Conservation (phyloP, 768 basidiomycete species). For the Candolleomyces aberdarensis region DNA sequence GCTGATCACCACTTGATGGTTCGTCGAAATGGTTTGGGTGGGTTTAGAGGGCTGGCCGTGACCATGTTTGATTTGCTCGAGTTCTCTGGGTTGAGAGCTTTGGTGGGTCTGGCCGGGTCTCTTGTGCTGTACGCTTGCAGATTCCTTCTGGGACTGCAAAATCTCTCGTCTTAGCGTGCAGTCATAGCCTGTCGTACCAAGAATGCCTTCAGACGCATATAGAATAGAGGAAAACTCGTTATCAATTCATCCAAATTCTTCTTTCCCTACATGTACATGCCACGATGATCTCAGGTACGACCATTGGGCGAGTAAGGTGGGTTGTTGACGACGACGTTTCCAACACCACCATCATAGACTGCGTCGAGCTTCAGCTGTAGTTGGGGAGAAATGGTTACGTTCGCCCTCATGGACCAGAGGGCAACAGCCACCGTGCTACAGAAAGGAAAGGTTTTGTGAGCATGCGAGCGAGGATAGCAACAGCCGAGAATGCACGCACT, state of each 20-base stretch:
- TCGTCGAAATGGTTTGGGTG: conserved; percentile 16
- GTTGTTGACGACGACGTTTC: conserved; percentile 51
- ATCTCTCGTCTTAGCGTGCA: too few species aligned
- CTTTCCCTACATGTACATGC: too few species aligned
- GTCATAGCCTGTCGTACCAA: too few species aligned
- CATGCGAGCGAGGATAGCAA: neutral
- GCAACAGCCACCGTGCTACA: conserved; percentile 58
- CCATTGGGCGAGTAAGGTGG: conserved; percentile 49
- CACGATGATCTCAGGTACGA: neutral
- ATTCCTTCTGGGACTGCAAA: neutral
- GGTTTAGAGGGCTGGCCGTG: conserved; percentile 17
- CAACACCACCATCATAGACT: conserved; percentile 66
- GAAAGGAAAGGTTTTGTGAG: too few species aligned
- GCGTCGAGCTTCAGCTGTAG: conserved; percentile 54
- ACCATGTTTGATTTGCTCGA: conserved; percentile 39
- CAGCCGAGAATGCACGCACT: conserved; percentile 41
- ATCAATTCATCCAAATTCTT: too few species aligned
- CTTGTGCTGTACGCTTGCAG: conserved; percentile 10
- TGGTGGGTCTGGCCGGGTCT: conserved; percentile 27
- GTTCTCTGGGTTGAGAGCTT: conserved; percentile 25
- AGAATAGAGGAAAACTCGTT: too few species aligned
- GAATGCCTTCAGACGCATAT: too few species aligned
- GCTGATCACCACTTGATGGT: conserved; percentile 31
- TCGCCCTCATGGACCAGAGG: conserved; percentile 62
- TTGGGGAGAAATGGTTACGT: conserved; percentile 43